A percentile compares a stretch with the other conserved stretches of the same genome.
These are phyloP conservation scores for Fraxinus latifolia DNA, from an alignment of 305 asterid species.

Conservation along the genomic window DNA sequence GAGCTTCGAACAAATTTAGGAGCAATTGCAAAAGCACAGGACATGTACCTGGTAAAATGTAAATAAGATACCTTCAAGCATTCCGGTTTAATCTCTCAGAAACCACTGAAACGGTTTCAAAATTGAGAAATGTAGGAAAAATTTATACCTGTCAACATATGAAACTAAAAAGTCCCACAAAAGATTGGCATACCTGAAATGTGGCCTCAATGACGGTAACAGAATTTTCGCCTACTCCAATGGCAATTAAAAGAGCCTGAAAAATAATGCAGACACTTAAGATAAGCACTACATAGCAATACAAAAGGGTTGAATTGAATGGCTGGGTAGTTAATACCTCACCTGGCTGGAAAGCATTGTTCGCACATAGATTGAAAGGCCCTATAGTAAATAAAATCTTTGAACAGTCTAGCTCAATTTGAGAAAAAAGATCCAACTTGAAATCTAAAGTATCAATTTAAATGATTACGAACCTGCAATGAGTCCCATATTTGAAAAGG, in stretches of 20 bases:
- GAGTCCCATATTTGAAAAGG: slow-evolving; percentile 93
- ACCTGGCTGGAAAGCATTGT: slow-evolving; percentile 94
- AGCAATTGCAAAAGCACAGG: slow-evolving; percentile 9
- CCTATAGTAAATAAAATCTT: slow-evolving; percentile 40
- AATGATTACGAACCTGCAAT: slow-evolving; percentile 57
- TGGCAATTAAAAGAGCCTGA: slow-evolving; percentile 93
- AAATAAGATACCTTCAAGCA: slow-evolving; percentile 87
- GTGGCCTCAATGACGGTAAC: slow-evolving; percentile 96
- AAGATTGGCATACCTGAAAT: slow-evolving; percentile 55
- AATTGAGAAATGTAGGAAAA: slow-evolving; percentile 1
- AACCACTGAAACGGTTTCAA: slow-evolving; percentile 65
- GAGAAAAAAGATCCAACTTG: slow-evolving; percentile 8
- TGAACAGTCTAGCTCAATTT: not conserved
- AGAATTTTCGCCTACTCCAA: slow-evolving; percentile 93
- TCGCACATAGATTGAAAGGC: slow-evolving; percentile 89
- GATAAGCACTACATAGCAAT: slow-evolving; percentile 5
- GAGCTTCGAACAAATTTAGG: not conserved
- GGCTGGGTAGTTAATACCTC: slow-evolving; percentile 14
- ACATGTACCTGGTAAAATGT: slow-evolving; percentile 79
- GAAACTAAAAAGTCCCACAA: not conserved
- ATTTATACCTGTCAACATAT: not conserved
- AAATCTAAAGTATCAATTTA: slow-evolving; percentile 6
- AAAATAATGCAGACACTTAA: slow-evolving; percentile 7
- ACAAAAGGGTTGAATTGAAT: slow-evolving; percentile 3
- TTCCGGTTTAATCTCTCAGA: slow-evolving; percentile 89